Base-by-base conservation (phyloP, 345 rosid genomes). In the Trapa bicornis region DNA sequence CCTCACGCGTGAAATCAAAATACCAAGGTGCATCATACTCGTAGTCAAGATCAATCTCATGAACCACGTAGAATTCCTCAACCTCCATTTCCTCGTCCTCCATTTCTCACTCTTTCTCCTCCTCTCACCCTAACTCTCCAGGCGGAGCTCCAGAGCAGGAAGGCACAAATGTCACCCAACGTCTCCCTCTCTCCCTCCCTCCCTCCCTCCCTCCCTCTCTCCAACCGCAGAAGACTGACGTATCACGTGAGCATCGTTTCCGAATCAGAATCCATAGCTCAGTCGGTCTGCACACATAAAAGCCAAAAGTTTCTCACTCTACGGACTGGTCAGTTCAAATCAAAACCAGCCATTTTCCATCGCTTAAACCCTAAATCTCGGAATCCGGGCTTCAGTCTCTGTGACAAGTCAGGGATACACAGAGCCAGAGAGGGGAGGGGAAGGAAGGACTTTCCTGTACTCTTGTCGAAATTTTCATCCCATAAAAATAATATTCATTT, bases 21-120 rank as follows among this genome's bases (percentile, higher is more conserved):
- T 80, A 87, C 67, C 76, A 75, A 66, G 91, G 73, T 37, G 99
- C 99, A 43, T 91, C 97, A 60, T 86, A 95, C 88, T 95, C 99
- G 80, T 91, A 95, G 37, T 81, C 88, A 48, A 79, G 76, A 81
- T 95, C 99, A 50, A 89, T 71, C 75, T 88, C 96, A 36, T 75
- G 87, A 58, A 84, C 98, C 76, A 84, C 91, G 13, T 84, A 95
- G 65, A 88, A 83, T 66, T 83, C 70, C 69, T 78, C 81, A 50
- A 79, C 84, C 76, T 77, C 76, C 56, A 57, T 74, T 65, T 78
- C 77, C 43, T 72, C 62, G 69, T 68, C 77, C 75, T 71, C 73
- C 53, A 67, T 41, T 42, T 58, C 69, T 71, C 78, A 64, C 73
- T 56, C 68, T 16, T 65, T 17, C 43, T 11, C 8, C 43, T 41